phyloP scores from a whole-genome alignment of 345 rosid genomes.

The Adansonia digitata region DNA sequence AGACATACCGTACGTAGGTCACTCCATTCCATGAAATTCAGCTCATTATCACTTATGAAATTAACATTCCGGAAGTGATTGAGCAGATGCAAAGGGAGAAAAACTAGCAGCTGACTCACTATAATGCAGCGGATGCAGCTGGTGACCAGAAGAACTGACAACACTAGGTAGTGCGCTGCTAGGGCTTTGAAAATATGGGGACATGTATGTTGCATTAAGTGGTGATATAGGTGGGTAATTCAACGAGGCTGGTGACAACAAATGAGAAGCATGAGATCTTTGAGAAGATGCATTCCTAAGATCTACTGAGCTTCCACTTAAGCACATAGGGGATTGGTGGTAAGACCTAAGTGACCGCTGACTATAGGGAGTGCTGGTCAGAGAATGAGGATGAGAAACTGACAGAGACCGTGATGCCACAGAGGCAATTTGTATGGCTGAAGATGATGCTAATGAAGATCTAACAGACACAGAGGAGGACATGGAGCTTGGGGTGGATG shows the following conservation, averaged over 20 bases:
- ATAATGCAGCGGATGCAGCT: conserved; percentile 44
- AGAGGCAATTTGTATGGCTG: conserved; percentile 60
- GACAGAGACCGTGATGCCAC: conserved; percentile 38
- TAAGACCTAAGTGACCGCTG: conserved; percentile 56
- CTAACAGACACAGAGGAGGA: conserved; percentile 58
- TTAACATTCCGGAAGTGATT: conserved; percentile 74
- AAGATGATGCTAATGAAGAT: conserved; percentile 53
- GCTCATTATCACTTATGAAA: neutral
- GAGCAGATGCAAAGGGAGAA: conserved; percentile 90
- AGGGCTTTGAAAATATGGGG: conserved; percentile 61
- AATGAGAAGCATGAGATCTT: neutral
- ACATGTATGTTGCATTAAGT: conserved; percentile 57
- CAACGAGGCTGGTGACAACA: conserved; percentile 64
- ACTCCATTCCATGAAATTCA: neutral
- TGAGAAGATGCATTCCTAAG: conserved; percentile 40
- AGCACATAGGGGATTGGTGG: conserved; percentile 48
- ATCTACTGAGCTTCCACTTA: conserved; percentile 61
- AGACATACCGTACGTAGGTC: too few species aligned
- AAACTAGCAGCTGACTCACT: conserved; percentile 84
- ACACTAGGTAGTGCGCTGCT: conserved; percentile 57
- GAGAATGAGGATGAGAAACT: conserved; percentile 43
- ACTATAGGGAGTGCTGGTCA: conserved; percentile 48
- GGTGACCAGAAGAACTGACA: conserved; percentile 54
- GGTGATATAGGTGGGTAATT: conserved; percentile 78
- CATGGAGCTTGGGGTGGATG: conserved; percentile 49